Conservation (phyloP, 805 yeast species). For the Candida tibetensis region DNA sequence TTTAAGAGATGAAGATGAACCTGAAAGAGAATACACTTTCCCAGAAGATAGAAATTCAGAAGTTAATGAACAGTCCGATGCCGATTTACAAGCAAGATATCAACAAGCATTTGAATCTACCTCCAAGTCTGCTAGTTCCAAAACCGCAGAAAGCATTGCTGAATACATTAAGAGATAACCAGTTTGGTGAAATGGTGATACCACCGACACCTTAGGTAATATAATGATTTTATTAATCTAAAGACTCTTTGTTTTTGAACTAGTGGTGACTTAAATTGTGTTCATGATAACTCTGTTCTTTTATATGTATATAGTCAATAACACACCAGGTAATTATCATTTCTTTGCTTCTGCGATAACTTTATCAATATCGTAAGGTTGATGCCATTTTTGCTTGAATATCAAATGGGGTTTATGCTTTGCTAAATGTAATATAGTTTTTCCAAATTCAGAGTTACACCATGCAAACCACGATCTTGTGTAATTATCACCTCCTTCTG, state of each 20-base stretch:
- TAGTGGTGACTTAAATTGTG: too few species aligned
- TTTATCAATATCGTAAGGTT: constrained; percentile 30
- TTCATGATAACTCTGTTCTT: too few species aligned
- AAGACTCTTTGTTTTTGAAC: too few species aligned
- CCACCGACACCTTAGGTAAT: too few species aligned
- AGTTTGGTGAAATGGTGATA: too few species aligned
- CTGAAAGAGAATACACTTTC: constrained; percentile 65
- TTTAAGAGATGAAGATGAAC: constrained; percentile 45
- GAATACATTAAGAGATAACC: constrained; percentile 51
- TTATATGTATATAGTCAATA: too few species aligned
- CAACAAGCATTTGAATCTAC: constrained; percentile 67
- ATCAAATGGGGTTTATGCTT: constrained; percentile 69
- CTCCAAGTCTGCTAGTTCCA: constrained; percentile 58
- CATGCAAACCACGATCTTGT: constrained; percentile 93
- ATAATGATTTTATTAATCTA: too few species aligned
- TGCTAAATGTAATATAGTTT: constrained; percentile 76
- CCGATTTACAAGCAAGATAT: constrained; percentile 62
- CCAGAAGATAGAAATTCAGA: constrained; percentile 66
- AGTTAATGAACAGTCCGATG: constrained; percentile 46
- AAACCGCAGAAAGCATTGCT: constrained; percentile 72
- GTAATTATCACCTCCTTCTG: constrained; percentile 43
- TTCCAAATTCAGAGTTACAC: constrained; percentile 91
- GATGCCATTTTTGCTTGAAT: constrained; percentile 43
- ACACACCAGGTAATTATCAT: too few species aligned
- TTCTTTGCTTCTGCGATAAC: too few species aligned